Percentiles rank a stretch among this genome's conserved stretches.
These are phyloP conservation scores for Sungouiella thailandica DNA, from an alignment of 805 yeast species.

Conservation along the genomic window DNA sequence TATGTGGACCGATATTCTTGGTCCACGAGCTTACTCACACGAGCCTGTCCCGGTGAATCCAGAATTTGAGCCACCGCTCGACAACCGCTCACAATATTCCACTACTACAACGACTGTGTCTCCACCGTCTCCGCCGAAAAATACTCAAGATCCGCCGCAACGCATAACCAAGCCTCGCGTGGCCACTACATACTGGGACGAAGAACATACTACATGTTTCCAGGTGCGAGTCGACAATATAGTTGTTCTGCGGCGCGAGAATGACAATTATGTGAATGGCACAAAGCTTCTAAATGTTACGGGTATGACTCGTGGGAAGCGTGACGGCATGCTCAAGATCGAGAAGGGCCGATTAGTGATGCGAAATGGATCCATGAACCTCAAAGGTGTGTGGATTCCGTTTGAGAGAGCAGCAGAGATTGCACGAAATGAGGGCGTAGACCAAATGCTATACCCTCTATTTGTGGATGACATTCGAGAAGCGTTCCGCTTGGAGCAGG, in stretches of 20 bases:
- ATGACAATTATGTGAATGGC: slow-evolving; percentile 32
- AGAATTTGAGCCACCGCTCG: no score
- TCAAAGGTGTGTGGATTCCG: slow-evolving; percentile 41
- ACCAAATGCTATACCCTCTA: slow-evolving; percentile 27
- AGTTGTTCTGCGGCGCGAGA: slow-evolving; percentile 33
- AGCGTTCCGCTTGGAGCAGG: no score
- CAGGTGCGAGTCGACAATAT: slow-evolving; percentile 32
- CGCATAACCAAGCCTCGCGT: slow-evolving; percentile 27
- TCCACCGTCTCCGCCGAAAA: no score
- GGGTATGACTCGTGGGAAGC: slow-evolving; percentile 36
- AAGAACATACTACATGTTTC: slow-evolving; percentile 32
- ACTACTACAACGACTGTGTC: no score
- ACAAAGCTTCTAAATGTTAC: slow-evolving; percentile 35
- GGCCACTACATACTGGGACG: slow-evolving; percentile 35
- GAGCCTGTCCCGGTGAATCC: no score
- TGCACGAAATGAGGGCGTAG: slow-evolving; percentile 38
- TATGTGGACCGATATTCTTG: no score
- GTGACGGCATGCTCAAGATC: slow-evolving; percentile 36
- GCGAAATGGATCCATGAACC: slow-evolving; percentile 35
- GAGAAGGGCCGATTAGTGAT: slow-evolving; percentile 28
- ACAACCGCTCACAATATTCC: no score
- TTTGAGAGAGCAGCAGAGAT: slow-evolving; percentile 35
- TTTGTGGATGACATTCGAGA: slow-evolving; percentile 27
- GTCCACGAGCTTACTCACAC: no score
- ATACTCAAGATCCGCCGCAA: no score